Evolutionary conservation across 179 eudicot species (phyloP), one percentile per base, ranked within the genome.

Genomic region (Vitellaria paradoxa): DNA sequence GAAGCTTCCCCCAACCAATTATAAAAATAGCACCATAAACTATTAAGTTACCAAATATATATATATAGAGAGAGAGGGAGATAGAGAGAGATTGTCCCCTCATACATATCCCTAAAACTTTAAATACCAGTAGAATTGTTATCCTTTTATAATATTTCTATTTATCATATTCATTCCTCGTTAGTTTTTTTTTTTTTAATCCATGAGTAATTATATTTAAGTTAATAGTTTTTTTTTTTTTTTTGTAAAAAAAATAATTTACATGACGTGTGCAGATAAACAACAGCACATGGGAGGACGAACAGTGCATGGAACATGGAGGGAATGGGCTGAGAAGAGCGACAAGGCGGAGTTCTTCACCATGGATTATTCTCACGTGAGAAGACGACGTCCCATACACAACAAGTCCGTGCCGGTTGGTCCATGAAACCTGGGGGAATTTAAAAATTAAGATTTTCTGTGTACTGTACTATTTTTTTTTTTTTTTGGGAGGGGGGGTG

Each of bases 301-400:
- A 3, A 49, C 14, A 66, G 56, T 67, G 18, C 64, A 20, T 24
- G 64, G 47, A 46, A 77, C 69, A 53, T 56, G 73, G 68, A 56
- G 61, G 81, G 78, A 75, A 46, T 76, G 78, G 82, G 66, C 8
- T 11, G 79, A 84, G 66, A 73, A 61, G n/a, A 24, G 56, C 52
- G 72, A 83, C 80, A 30, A 52, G 52, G 63, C 81, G 4, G 63
- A 76, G 8, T 70, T 69, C 56, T 77, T 67, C 45, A 82, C 79
- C 9, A 82, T 79, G 85, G 83, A 85, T 74, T 85, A 85, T 72
- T 9, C 67, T 13, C 55, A 72, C 50, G 83, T 85, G 72, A 82
- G 78, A 82, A 74, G 79, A 66, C 70, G 85, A 52, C 83, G 87
- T 17, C 85, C 87, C 47, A 82, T 85, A 57, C 81, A 85, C 68